Base-by-base conservation (phyloP, 208 protist species). In the Leishmania amazonensis region DNA sequence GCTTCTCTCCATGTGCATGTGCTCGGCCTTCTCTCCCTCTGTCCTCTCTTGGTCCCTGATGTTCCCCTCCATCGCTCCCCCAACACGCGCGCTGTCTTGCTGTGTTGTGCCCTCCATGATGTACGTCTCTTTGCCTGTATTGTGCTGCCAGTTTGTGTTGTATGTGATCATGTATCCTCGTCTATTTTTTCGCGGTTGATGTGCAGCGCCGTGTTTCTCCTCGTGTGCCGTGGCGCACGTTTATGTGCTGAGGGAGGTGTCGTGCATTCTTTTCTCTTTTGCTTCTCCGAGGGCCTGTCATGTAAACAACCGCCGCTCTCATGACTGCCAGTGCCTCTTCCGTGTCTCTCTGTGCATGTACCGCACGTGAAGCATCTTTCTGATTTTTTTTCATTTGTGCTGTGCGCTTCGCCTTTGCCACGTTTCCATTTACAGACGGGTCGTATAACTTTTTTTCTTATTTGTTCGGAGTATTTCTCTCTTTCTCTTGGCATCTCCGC, bases 1-100 rank as follows among this genome's bases (percentile, higher is more conserved):
- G 35, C 21, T 81, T 60, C 75, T 45, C 70, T 35, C 81, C 21
- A 60, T 73, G 49, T 68, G 40, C 13, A 51, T 38, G 76, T 53
- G 7, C 57, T 68, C 35, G 28, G 5, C 4, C 31, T n/a, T 24
- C 9, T 68, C 31, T 6, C 35, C 21, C 62, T 40, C 11, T 68
- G 31, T 68, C 28, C 64, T 9, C 35, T 8, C 5, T 7, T 40
- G 64, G 11, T 11, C 58, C 31, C 31, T 68, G n/a, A 68, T 40
- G 28, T 0, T 17, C 31, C 35, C 0, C 3, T 40, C 3, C 35
- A 19, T 68, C 64, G 28, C 17, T 11, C 15, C 15, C 8, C 35
- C 4, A 2, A n/a, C 64, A 42, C 13, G 15, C 15, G 64, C 17
- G 64, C 2, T 24, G 8, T 0, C 64, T 40, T 42, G 15, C 15